Evolutionary conservation across 352 stramenopile species (phyloP).

Genomic region (Lagenidium sp.): DNA sequence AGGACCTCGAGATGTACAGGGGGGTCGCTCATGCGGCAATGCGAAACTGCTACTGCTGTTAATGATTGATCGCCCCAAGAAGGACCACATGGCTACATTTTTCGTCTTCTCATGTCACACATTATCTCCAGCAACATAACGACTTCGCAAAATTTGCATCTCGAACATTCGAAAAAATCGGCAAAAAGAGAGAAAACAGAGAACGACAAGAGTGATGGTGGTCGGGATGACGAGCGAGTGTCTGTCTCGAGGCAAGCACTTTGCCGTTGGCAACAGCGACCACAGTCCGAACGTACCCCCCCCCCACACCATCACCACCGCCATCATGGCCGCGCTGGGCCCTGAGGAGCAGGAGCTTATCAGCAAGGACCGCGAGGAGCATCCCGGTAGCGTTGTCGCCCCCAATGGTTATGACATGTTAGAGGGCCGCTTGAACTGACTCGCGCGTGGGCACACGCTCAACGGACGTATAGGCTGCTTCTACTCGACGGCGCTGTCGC

Average conservation of each 20-base stretch:
- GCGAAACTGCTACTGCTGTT: too few relatives aligned
- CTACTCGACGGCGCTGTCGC: conserved; percentile 71
- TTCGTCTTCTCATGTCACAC: conserved; percentile 7
- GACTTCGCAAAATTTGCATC: too few relatives aligned
- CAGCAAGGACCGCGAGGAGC: conserved; percentile 57
- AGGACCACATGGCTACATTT: too few relatives aligned
- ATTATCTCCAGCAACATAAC: too few relatives aligned
- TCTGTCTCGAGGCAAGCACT: too few relatives aligned
- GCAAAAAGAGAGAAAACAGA: too few relatives aligned
- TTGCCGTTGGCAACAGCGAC: too few relatives aligned
- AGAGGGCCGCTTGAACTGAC: too few relatives aligned
- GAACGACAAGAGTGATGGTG: conserved; percentile 10
- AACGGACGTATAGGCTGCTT: conserved; percentile 36
- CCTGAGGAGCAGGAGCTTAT: conserved; percentile 68
- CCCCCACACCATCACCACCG: not conserved
- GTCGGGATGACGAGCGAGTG: not conserved
- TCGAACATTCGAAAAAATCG: conserved; percentile 2
- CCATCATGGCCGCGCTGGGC: conserved; percentile 48
- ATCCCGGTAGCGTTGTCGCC: conserved; percentile 26
- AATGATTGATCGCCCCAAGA: too few relatives aligned
- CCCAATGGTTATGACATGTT: too few relatives aligned
- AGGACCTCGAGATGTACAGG: not conserved
- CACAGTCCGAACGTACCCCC: too few relatives aligned
- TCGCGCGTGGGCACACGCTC: not conserved
- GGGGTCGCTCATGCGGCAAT: too few relatives aligned